Evolutionary conservation across 2,329 filamentous ascomycete genomes (phyloP).

Genomic region (Trichoderma atroviride): DNA sequence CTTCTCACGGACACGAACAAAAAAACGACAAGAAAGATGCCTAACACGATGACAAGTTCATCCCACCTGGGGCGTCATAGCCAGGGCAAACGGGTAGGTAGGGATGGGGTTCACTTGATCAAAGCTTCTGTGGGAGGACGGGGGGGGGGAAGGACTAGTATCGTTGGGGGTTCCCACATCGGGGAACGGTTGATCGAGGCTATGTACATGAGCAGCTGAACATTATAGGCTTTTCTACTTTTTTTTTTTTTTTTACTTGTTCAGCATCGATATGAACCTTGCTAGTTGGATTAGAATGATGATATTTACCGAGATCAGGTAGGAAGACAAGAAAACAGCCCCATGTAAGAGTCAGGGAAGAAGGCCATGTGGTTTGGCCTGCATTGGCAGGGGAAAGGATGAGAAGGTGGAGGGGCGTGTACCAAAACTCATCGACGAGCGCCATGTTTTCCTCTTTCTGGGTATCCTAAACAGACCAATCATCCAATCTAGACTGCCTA

Average conservation of each 20-base stretch:
- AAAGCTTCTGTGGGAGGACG: not conserved
- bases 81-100: not conserved
- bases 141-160: too few relatives aligned
- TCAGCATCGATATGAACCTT: not conserved
- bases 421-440: not conserved
- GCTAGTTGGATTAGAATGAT: not conserved
- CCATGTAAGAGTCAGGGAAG: not conserved
- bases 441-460: not conserved
- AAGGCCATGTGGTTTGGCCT: slow-evolving; percentile 1
- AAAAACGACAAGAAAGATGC: slow-evolving; percentile 5
- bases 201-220: not conserved
- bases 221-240: not conserved
- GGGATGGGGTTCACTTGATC: not conserved
- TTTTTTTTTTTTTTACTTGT: not conserved
- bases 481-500: not conserved
- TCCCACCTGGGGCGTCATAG: not conserved
- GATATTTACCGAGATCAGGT: not conserved
- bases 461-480: not conserved
- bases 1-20: slow-evolving; percentile 11
- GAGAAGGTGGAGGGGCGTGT: not conserved
- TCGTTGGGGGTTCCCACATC: not conserved
- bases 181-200: not conserved
- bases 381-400: not conserved
- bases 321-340: not conserved
- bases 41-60: slow-evolving; percentile 9